phyloP scores from a whole-genome alignment of 1,139 yeast genomes.

The Citeromyces hawaiiensis region DNA sequence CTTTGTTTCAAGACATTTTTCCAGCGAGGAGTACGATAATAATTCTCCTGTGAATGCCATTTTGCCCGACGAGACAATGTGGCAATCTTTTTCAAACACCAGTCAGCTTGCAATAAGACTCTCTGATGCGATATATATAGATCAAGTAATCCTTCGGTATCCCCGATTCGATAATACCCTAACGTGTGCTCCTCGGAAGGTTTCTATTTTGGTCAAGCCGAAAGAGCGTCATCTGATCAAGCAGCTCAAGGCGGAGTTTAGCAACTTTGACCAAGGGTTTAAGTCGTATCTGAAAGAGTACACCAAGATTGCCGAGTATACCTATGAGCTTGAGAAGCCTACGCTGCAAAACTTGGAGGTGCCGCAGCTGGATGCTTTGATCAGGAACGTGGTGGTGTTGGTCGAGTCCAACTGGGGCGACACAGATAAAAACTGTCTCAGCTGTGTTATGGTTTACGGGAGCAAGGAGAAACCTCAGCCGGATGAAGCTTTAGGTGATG shows the following conservation, averaged over 20 bases:
- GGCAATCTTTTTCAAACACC: neutral
- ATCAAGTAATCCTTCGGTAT: neutral
- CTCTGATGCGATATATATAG: neutral
- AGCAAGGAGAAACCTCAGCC: neutral
- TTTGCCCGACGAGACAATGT: neutral
- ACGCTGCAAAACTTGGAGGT: neutral
- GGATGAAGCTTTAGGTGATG: neutral
- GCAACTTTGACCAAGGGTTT: neutral
- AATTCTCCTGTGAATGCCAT: neutral
- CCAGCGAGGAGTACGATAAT: neutral
- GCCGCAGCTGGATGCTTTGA: neutral
- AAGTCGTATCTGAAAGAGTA: neutral
- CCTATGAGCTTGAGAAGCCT: neutral
- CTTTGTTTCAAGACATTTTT: neutral
- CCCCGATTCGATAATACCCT: neutral
- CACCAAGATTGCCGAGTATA: neutral
- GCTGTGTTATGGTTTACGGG: neutral
- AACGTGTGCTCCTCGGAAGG: neutral
- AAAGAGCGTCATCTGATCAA: neutral
- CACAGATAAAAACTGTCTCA: neutral
- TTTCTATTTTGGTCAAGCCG: neutral
- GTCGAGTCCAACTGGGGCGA: slow-evolving; percentile 3
- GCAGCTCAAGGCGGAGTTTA: neutral
- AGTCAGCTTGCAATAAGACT: neutral
- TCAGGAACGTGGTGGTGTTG: slow-evolving; percentile 1